These are phyloP conservation scores for Leucosporidium creatinivorum DNA, from an alignment of 768 basidiomycete species.

Conservation along the genomic window DNA sequence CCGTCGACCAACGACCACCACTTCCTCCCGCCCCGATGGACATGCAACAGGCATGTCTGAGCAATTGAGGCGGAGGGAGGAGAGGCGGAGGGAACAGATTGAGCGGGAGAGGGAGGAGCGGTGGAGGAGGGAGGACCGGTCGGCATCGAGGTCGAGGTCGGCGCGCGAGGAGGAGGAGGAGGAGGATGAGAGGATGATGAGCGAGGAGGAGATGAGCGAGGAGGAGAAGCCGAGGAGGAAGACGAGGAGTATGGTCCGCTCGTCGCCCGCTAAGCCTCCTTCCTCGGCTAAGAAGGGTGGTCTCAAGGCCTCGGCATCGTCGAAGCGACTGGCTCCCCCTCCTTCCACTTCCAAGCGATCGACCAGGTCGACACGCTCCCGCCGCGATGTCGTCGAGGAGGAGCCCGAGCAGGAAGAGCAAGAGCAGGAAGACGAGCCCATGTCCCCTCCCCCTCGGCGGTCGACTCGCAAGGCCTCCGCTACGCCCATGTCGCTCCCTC, in stretches of 20 bases:
- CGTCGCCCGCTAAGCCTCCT: neutral
- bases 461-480: constrained; percentile 1
- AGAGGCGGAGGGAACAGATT: constrained; percentile 12
- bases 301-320: neutral
- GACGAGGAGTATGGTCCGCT: constrained; percentile 9
- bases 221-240: constrained; percentile 6
- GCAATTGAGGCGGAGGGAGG: constrained; percentile 24
- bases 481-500: neutral
- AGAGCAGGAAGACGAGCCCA: neutral
- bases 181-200: neutral
- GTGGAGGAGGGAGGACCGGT: neutral
- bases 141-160: neutral
- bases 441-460: neutral
- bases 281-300: neutral
- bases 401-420: neutral
- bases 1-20: neutral
- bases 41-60: constrained; percentile 15
- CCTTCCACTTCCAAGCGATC: constrained; percentile 1
- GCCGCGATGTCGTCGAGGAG: neutral
- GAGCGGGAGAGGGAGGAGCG: constrained; percentile 22
- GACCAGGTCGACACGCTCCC: no score
- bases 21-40: neutral
- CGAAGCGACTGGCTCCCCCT: neutral
- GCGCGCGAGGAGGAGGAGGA: neutral
- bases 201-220: no score